These are phyloP conservation scores for Parietichytrium sp. DNA, from an alignment of 108 stramenopile species.

Conservation along the genomic window DNA sequence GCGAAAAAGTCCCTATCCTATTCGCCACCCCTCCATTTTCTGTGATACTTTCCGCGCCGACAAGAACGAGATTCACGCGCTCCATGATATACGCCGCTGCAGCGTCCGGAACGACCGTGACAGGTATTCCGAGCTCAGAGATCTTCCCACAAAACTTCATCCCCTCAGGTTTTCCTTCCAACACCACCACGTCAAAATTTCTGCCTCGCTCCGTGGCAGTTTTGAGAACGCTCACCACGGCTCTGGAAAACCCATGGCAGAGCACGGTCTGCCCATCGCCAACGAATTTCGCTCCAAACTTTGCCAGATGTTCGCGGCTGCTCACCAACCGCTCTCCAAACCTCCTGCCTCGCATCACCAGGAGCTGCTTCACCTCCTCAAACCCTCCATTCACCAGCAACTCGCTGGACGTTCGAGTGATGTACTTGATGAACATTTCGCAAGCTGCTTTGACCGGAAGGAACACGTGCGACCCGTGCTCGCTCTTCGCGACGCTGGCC, in stretches of 20 bases:
- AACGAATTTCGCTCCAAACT: constrained; percentile 79
- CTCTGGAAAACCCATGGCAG: constrained; percentile 83
- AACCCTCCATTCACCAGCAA: constrained; percentile 65
- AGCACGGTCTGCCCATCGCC: constrained; percentile 78
- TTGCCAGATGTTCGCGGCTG: constrained; percentile 81
- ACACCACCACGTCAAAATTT: constrained; percentile 80
- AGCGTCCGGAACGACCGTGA: constrained; percentile 81
- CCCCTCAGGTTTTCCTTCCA: constrained; percentile 87
- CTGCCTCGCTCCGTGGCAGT: constrained; percentile 67
- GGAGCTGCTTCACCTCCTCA: constrained; percentile 69
- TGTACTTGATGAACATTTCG: constrained; percentile 67
- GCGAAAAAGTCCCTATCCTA: constrained; percentile 82
- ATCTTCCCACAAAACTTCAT: constrained; percentile 72
- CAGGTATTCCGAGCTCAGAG: constrained; percentile 77
- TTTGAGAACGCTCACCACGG: constrained; percentile 75
- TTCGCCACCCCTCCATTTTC: constrained; percentile 96
- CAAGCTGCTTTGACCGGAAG: constrained; percentile 48
- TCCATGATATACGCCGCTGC: constrained; percentile 94
- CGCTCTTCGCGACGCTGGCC: background rate
- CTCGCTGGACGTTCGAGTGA: constrained; percentile 81
- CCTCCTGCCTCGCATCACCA: constrained; percentile 79
- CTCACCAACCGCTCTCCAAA: constrained; percentile 80
- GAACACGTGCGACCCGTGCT: constrained; percentile 24
- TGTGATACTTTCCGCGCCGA: constrained; percentile 92
- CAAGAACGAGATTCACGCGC: constrained; percentile 80